Evolutionary conservation across 495 filamentous ascomycete species (phyloP).

Genomic region (Trichoderma orchidacearum): DNA sequence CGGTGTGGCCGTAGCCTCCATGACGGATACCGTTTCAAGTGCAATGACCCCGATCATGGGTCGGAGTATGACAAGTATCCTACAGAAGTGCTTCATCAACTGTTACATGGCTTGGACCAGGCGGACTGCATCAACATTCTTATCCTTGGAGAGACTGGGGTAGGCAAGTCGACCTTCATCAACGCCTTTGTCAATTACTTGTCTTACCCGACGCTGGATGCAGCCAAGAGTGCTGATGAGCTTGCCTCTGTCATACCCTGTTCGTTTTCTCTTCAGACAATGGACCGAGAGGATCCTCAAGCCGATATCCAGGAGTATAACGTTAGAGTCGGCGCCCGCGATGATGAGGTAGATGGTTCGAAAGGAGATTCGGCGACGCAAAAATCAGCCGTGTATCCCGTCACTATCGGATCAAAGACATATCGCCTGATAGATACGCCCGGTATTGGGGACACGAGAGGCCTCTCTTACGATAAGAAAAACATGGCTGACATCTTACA

Average conservation of each 20-base stretch:
- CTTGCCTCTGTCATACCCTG: slow-evolving; percentile 22
- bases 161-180: slow-evolving; percentile 32
- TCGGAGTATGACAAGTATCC: slow-evolving; percentile 2
- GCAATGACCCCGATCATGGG: slow-evolving; percentile 11
- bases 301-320: slow-evolving; percentile 8
- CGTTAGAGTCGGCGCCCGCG: slow-evolving; percentile 13
- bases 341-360: slow-evolving; percentile 20
- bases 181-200: slow-evolving; percentile 34
- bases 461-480: slow-evolving; percentile 17
- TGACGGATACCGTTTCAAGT: slow-evolving; percentile 16
- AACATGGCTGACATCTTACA: slow-evolving; percentile 30
- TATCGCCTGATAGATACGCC: slow-evolving; percentile 32
- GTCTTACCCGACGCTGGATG: slow-evolving; percentile 17
- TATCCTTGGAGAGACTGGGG: slow-evolving; percentile 29
- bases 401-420: slow-evolving; percentile 10
- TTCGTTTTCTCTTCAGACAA: slow-evolving; percentile 20
- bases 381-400: slow-evolving; percentile 17
- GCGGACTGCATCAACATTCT: slow-evolving; percentile 24
- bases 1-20: slow-evolving; percentile 18
- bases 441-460: slow-evolving; percentile 29
- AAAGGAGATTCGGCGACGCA: slow-evolving; percentile 26
- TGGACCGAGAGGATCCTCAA: slow-evolving; percentile 7
- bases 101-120: slow-evolving; percentile 7
- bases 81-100: not conserved
- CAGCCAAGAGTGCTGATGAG: slow-evolving; percentile 10